A percentile compares a stretch with the other conserved stretches of the same genome.
Conservation (phyloP, 2,329 filamentous ascomycete species). For the Aphanocladium album region DNA sequence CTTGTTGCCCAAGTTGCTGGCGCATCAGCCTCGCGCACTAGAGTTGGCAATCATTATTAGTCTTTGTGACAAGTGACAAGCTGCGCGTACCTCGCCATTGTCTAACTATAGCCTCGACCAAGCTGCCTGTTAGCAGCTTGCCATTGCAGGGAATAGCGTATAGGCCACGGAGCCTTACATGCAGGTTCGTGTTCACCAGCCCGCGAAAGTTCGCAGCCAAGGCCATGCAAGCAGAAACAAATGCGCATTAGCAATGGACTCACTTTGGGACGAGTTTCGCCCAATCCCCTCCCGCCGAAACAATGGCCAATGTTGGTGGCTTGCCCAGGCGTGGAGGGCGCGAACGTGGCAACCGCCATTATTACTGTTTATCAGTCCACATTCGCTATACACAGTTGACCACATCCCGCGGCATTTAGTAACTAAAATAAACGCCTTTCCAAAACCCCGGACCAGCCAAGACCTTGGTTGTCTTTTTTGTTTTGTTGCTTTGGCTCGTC, state of each 20-base stretch:
- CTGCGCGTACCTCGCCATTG: neutral
- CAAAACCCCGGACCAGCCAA: neutral
- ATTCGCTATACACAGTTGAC: neutral
- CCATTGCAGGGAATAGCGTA: neutral
- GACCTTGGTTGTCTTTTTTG: neutral
- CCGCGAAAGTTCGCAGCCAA: neutral
- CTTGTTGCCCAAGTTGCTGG: too few species aligned
- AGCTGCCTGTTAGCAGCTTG: neutral
- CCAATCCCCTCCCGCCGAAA: neutral
- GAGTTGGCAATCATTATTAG: neutral
- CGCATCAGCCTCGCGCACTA: neutral
- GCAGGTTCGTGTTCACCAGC: neutral
- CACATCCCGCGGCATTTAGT: neutral
- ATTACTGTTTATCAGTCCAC: neutral
- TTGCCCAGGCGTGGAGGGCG: neutral
- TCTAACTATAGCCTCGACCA: neutral
- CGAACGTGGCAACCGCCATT: neutral
- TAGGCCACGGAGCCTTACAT: neutral
- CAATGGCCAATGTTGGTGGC: conserved; percentile 2
- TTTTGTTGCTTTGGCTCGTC: neutral
- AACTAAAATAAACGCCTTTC: neutral
- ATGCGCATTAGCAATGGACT: neutral
- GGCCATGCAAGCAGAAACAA: neutral
- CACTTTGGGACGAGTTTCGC: neutral
- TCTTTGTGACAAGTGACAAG: neutral